Evolutionary conservation across 129 eudicot genomes (phyloP), one percentile per base, ranked within the genome.

Genomic region (Flaveria robusta): DNA sequence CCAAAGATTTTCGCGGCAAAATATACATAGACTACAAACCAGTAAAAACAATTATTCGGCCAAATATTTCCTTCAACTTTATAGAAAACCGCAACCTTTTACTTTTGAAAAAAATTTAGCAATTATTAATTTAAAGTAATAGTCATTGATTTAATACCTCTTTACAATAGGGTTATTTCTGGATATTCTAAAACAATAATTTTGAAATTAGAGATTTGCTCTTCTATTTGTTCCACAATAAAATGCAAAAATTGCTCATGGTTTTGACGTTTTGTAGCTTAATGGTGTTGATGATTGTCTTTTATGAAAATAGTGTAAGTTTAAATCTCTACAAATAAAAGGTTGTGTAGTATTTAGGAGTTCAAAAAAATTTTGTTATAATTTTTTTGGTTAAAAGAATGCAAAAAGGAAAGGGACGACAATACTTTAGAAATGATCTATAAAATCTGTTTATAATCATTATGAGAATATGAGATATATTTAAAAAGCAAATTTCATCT

Each of bases 1-100:
- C 58, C 47, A 72, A 74, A 64, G 3, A 64, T 63, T 71, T 79
- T 50, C 47, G 49, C 73, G 67, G 54, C 43, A 71, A 62, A 64
- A 49, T 47, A 63, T 45, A 62, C n/a, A n/a, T n/a, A 49, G 47
- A 64, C 43, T 62, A 24, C 55, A 71, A 23, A 51, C 37, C 14
- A 39, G 50, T 23, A 65, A 63, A 50, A 51, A 54, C 67, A 41
- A 37, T 13, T 26, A 1, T 12, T 15, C 67, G 46, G 46, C 8
- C 23, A n/a, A 63, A 18, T 18, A 26, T 34, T 41, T 18, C 45
- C 73, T 71, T 63, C 72, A 8, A 59, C 83, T 72, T 73, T 72
- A 65, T 39, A 39, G 69, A 64, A 65, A 67, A 43, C 11, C 42
- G 37, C 19, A 52, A 39, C 69, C 9, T 23, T 23, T 67, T 19